A percentile compares a stretch with the other conserved stretches of the same genome.
phyloP scores from a whole-genome alignment of 306 rosid species.

The Lotus japonicus region DNA sequence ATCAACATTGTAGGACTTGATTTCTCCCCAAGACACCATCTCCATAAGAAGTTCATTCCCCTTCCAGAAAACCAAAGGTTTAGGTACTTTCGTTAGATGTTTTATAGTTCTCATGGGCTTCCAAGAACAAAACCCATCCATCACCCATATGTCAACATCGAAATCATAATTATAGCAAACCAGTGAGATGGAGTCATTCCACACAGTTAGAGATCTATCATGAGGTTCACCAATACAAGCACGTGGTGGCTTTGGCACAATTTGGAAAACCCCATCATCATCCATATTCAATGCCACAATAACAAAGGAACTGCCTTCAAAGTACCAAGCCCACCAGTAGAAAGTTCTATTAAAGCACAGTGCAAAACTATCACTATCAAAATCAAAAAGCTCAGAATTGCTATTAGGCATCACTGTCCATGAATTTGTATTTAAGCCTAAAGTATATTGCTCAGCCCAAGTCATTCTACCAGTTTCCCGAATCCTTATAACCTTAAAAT shows the following conservation, averaged over 20 bases:
- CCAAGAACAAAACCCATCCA: slow-evolving; percentile 12
- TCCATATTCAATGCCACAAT: not conserved
- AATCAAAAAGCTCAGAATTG: slow-evolving; percentile 5
- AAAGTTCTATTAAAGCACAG: slow-evolving; percentile 3
- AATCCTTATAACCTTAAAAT: slow-evolving; percentile 20
- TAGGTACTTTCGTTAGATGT: not conserved
- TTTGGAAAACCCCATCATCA: slow-evolving; percentile 1
- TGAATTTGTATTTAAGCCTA: slow-evolving; percentile 8
- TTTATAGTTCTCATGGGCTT: not conserved
- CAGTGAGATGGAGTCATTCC: slow-evolving; percentile 10
- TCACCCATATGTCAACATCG: slow-evolving; percentile 15
- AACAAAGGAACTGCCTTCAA: not conserved
- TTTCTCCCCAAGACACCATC: not conserved
- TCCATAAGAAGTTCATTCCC: slow-evolving; percentile 18
- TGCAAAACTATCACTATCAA: slow-evolving; percentile 3
- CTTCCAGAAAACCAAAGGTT: slow-evolving; percentile 29
- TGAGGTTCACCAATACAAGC: too few relatives aligned
- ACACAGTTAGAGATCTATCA: slow-evolving; percentile 17
- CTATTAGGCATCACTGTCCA: slow-evolving; percentile 3
- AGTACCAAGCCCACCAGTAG: slow-evolving; percentile 19
- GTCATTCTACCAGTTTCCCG: too few relatives aligned
- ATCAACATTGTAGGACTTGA: slow-evolving; percentile 17
- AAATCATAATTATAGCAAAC: not conserved
- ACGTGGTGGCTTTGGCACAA: not conserved
- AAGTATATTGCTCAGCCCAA: slow-evolving; percentile 12